Conservation (phyloP, 2,329 filamentous ascomycete species). For the Chaetothyriales sp. region DNA sequence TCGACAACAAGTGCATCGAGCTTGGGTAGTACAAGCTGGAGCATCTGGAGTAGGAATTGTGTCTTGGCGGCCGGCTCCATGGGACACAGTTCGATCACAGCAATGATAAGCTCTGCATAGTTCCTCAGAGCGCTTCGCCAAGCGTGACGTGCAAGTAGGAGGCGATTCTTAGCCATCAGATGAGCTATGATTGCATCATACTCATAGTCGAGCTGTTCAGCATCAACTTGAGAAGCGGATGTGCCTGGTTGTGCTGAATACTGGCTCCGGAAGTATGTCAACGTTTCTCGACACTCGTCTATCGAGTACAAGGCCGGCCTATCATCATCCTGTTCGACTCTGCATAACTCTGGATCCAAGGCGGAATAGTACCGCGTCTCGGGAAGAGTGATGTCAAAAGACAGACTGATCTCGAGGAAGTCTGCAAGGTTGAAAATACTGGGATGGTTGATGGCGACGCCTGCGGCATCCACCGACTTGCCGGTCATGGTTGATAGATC, state of each 20-base stretch:
- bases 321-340: constrained; percentile 44
- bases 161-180: constrained; percentile 29
- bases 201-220: constrained; percentile 29
- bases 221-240: constrained; percentile 19
- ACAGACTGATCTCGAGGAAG: constrained; percentile 58
- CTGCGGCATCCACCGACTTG: constrained; percentile 50
- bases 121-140: constrained; percentile 59
- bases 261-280: constrained; percentile 39
- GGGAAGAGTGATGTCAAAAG: constrained; percentile 35
- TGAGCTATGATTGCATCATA: constrained; percentile 26
- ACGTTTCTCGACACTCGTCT: constrained; percentile 56
- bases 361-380: constrained; percentile 48
- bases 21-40: constrained; percentile 79
- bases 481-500: constrained; percentile 61
- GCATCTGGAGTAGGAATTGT: constrained; percentile 68
- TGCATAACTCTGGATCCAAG: constrained; percentile 53
- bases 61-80: constrained; percentile 59
- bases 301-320: constrained; percentile 49
- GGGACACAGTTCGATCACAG: constrained; percentile 71
- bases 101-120: constrained; percentile 73
- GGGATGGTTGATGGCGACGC: constrained; percentile 52
- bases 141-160: constrained; percentile 24
- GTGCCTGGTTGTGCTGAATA: constrained; percentile 36
- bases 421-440: constrained; percentile 89
- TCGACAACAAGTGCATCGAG: constrained; percentile 64